Evolutionary conservation across 2,329 filamentous ascomycete genomes (phyloP).

Genomic region (Cryphonectria japonica): DNA sequence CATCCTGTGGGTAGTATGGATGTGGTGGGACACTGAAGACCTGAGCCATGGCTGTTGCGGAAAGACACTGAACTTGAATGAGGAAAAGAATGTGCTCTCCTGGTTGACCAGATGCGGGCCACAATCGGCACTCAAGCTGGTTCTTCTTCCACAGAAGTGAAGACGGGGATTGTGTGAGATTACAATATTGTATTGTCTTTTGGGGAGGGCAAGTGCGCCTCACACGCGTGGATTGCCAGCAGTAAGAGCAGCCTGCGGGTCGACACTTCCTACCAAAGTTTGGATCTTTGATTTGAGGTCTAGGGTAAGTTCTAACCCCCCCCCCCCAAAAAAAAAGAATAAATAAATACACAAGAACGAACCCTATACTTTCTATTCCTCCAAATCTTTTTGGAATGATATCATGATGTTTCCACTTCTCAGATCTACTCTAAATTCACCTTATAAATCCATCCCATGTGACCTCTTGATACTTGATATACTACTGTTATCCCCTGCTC

Average conservation of each 20-base stretch:
- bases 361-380: not conserved
- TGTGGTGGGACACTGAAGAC: conserved; percentile 37
- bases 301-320: conserved; percentile 6
- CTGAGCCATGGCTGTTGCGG: conserved; percentile 17
- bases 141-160: not conserved
- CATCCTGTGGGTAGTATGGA: conserved; percentile 55
- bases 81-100: not conserved
- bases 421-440: not conserved
- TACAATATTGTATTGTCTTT: not conserved
- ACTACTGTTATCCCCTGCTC: not conserved
- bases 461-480: not conserved
- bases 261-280: not conserved
- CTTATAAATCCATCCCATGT: not conserved
- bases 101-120: not conserved
- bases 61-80: not conserved
- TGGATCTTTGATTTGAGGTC: conserved; percentile 7
- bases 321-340: not conserved
- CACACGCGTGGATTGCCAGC: not conserved
- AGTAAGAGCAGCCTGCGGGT: too few species aligned
- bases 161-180: not conserved
- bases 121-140: not conserved
- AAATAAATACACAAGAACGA: too few species aligned
- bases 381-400: not conserved
- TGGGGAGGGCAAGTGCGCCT: not conserved
- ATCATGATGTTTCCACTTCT: not conserved